phyloP scores from a whole-genome alignment of 2,329 filamentous ascomycete genomes.

The Fusarium tuaranense region DNA sequence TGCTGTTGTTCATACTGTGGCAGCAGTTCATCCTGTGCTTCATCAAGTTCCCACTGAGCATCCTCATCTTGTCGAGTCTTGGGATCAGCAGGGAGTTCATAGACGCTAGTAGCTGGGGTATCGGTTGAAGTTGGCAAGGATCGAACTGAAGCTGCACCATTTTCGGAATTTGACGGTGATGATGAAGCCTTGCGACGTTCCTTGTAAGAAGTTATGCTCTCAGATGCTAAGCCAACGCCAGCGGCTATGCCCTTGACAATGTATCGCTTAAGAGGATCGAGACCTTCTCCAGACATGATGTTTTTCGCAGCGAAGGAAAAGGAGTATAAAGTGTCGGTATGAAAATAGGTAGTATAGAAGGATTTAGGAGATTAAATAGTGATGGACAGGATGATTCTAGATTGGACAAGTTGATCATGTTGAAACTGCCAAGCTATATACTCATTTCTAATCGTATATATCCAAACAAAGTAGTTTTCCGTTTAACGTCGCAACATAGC shows the following conservation, averaged over 20 bases:
- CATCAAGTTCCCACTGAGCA: slow-evolving; percentile 17
- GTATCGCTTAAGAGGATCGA: slow-evolving; percentile 10
- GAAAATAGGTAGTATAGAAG: not conserved
- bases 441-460: not conserved
- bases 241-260: slow-evolving; percentile 19
- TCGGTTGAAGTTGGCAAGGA: too few species aligned
- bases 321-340: not conserved
- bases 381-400: not conserved
- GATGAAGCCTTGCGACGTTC: slow-evolving; percentile 1
- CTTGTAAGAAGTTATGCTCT: slow-evolving; percentile 17
- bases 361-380: not conserved
- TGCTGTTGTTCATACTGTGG: not conserved
- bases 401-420: not conserved
- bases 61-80: not conserved
- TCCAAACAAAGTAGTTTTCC: not conserved
- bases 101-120: not conserved
- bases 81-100: not conserved
- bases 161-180: not conserved
- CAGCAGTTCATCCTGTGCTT: slow-evolving; percentile 1
- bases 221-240: slow-evolving; percentile 16
- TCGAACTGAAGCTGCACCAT: not conserved
- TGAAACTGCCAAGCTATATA: not conserved
- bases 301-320: not conserved
- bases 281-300: slow-evolving; percentile 14
- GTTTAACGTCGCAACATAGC: not conserved